Base-by-base conservation (phyloP, 2,329 filamentous ascomycete genomes). In the Eutypella sp. region DNA sequence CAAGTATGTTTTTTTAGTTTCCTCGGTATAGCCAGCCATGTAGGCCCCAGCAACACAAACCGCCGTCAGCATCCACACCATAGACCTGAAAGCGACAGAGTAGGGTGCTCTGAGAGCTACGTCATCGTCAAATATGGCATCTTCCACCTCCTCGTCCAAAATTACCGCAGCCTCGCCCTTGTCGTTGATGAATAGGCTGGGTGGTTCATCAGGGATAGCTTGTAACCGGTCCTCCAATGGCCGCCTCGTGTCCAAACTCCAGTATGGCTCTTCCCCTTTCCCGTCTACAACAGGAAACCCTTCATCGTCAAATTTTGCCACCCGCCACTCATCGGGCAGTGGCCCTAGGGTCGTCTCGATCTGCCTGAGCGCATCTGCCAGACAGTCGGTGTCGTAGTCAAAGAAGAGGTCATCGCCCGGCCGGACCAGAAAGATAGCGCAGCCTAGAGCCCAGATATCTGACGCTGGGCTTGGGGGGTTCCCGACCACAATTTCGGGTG, bases 401-500 rank as follows among this genome's bases (percentile, higher is more conserved):
- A 40, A 44, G 33, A 53, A 53, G 3, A 36, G 46, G 41, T 44
- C 43, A 16, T 49, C 41, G 13, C 51, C 51, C 2, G 48, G 45
- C 33, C 49, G 40, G n/a, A 47, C 29, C 42, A 41, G 46, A 27
- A 49, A 53, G 27, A 44, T 20, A 10, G 15, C 15, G 16, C 34
- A 37, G 16, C 18, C 34, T 4, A 20, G 34, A 8, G 53, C 53
- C 53, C 53, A 54, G 38, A 54, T 38, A 40, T 54, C 53, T 41
- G 47, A 51, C 22, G 46, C 48, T 16, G 52, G 51, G 16, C 50
- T 44, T 13, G 50, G 43, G 20, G 48, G 25, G 16, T 43, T 39
- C 13, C 54, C 51, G 5, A 51, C 31, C 19, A 55, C 55, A 1
- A 57, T 47, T 47, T 59, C 52, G 4, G 58, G 55, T 10, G 56